Base-by-base conservation (phyloP, 2,329 filamentous ascomycete species). In the Diaporthe citriasiana region DNA sequence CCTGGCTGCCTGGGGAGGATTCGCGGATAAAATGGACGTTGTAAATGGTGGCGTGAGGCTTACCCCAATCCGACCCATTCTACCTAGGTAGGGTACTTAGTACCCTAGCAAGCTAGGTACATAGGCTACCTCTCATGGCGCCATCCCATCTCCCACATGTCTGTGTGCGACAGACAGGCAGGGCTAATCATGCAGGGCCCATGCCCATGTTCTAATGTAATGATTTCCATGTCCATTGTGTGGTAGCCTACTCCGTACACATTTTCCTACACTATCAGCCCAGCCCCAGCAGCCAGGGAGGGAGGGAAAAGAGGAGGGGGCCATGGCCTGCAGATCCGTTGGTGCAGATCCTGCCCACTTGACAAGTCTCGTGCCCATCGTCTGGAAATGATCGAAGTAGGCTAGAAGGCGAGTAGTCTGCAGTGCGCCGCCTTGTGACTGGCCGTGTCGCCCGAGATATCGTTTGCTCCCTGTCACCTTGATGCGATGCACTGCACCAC, bases 111-210 rank as follows among this genome's bases (percentile, higher is more conserved):
- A n/a, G n/a, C n/a, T n/a, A n/a, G n/a, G n/a, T n/a, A n/a, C n/a
- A n/a, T n/a, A n/a, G n/a, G 55, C 33, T 15, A 42, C 56, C 56
- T 27, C 35, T 60, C 13, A 60, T 42, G 57, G 38, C n/a, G 57
- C n/a, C 57, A 60, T 45, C 57, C 57, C 57, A 60, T 60, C 38
- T 60, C 57, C 57, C 35, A 57, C 55, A 57, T 47, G 59, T 47
- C 59, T 35, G 4, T 47, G 59, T 47, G 42, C 27, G 40, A 66
- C n/a, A 19, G 22, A 66, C 60, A 45, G 56, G 22, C 56, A 25
- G 57, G 57, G 35, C 57, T 42, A 25, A 40, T 30, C 17, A 25
- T 42, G 35, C 38, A 12, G n/a, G n/a, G 57, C 38, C 60, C 60
- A 50, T 65, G 40, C 17, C 33, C 53, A 56, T 33, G 53, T 22